These are phyloP conservation scores for Aureobasidium sp. DNA, from an alignment of 2,329 filamentous ascomycete species.

Conservation along the genomic window DNA sequence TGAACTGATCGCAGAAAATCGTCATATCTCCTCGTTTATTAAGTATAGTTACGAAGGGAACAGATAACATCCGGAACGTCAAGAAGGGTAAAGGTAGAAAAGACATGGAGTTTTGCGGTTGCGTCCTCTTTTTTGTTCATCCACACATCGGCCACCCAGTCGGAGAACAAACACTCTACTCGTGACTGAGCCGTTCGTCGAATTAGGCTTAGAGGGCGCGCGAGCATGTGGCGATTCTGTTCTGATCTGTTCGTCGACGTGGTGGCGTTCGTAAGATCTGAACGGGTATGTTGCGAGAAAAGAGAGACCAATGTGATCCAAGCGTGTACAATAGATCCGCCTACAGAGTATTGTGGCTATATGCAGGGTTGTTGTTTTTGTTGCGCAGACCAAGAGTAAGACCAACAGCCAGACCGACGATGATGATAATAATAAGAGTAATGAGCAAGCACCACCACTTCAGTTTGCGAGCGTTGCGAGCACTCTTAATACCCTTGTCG, in stretches of 20 bases:
- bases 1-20: too few species aligned
- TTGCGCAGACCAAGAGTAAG: conserved; percentile 36
- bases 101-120: not conserved
- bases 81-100: too few species aligned
- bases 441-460: conserved; percentile 74
- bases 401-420: conserved; percentile 42
- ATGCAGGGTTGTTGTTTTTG: not conserved
- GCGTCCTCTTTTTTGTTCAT: not conserved
- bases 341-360: too few species aligned
- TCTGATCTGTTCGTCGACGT: not conserved
- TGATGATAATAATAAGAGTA: conserved; percentile 36
- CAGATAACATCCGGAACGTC: not conserved
- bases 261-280: not conserved
- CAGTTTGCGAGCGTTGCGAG: conserved; percentile 59
- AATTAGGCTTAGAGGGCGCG: not conserved
- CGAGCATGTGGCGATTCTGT: not conserved
- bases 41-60: not conserved
- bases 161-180: not conserved
- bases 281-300: not conserved
- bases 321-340: not conserved
- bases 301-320: not conserved
- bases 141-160: not conserved
- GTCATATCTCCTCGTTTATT: not conserved
- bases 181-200: too few species aligned
- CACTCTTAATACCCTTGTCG: conserved; percentile 56